Base-by-base conservation (phyloP, 805 yeast species). In the Metschnikowia borealis region DNA sequence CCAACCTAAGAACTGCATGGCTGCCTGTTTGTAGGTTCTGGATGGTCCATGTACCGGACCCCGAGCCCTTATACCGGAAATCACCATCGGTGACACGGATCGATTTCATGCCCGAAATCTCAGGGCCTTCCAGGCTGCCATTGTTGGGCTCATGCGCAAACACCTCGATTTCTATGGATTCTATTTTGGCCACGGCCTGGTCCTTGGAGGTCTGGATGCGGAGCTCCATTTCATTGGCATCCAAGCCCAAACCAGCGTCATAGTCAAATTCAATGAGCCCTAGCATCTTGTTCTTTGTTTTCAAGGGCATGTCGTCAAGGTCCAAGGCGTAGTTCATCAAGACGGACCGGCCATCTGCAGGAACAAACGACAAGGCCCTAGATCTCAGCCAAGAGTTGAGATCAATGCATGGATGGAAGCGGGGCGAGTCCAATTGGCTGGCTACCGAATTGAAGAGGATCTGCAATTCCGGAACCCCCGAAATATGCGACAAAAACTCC, bases 301-400 rank as follows among this genome's bases (percentile, higher is more conserved):
- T 54, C 29, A 68, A 67, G 15, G 65, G 55, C 15, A 44, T 47
- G 38, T 20, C 54, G 32, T 66, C 66, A 34, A 85, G 60, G 55
- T 86, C 87, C 31, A 87, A 64, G 5, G 78, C 73, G 65, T 91
- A 91, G 8, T 79, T 66, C 77, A 84, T 78, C 20, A 91, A 62
- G 2, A 75, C 71, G 38, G 82, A 80, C 51, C 71, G 77, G 6
- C 95, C 97, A 66, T 92, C 97, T 0, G 98, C 96, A 5, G 98
- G 99, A 17, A 87, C 76, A 60, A 92, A 89, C 15, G 82, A 73
- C 32, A 90, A 62, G 0, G 68, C 55, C 0, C 82, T 83, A 0
- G 78, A 77, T 5, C 60, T 60, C 34, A 60, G 53, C 89, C 89
- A 86, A 17, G 68, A 67, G 10, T 72, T 75, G 1, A 76, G 56